Evolutionary conservation across 768 basidiomycete species (phyloP), one percentile per base, ranked within the genome.

Genomic region (Nidularia pulvinata): DNA sequence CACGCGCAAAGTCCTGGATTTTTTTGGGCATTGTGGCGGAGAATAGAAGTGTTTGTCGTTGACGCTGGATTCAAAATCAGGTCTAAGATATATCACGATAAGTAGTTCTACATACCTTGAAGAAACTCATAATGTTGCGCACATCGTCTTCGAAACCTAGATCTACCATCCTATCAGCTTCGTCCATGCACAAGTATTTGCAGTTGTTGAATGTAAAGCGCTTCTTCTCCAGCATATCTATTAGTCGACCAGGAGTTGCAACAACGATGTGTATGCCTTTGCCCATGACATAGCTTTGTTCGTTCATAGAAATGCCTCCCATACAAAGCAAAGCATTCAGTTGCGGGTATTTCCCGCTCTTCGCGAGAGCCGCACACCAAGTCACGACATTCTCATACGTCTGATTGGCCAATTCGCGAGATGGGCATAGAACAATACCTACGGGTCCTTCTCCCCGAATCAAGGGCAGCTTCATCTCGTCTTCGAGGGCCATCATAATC

Each of bases 1-100:
- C 91, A 57, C 93, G 91, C 2, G 97, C 97, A 68, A 99, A 99
- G 63, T 99, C 97, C 69, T 98, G 97, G 52, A 99, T 98, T 65
- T 98, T 98, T 50, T 91, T 82, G 4, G 97, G 97, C 97, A 99
- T 99, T 1, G 97, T 99, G 0, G 97, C 97, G 1, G 97, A 99
- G 71, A 98, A 99, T 33, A 99, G 78, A 3, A 98, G 79, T 0
- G 97, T 99, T 72, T 99, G 97, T 3, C 97, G 83, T 81, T 99
- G 97, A 57, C 90, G 84, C 93, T 97, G 43, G 55, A 53, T 57
- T 50, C 37, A 32, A 37, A 33, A 11, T 25, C 48, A 37, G n/a
- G 46, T 51, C 32, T 32, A 42, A 16, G 19, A 46, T 39, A 7
- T 4, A 46, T 13, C 25, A 10, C 1, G n/a, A 19, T 32, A 39